These are phyloP conservation scores for Encephalitozoon intestinalis DNA, from an alignment of 371 early-diverging fungal species.

Conservation along the genomic window DNA sequence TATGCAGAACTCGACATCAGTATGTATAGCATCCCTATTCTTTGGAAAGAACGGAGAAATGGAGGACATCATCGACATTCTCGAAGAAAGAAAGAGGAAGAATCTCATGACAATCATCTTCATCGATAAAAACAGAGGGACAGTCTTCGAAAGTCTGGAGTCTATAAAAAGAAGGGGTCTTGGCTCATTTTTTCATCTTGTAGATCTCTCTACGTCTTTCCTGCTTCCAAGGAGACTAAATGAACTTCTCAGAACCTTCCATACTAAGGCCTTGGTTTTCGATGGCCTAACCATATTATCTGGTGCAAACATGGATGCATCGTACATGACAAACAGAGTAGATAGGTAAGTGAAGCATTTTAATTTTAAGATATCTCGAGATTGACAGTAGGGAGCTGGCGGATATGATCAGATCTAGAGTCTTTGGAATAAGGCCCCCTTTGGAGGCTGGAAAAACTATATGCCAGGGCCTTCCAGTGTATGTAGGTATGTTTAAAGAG, in stretches of 20 bases:
- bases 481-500: constrained; percentile 1
- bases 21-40: constrained; percentile 17
- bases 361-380: constrained; percentile 19
- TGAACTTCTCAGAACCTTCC: constrained; percentile 40
- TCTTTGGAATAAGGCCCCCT: not conserved
- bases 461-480: not conserved
- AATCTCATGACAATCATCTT: constrained; percentile 1
- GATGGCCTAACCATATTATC: constrained; percentile 39
- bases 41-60: not conserved
- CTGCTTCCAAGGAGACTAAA: constrained; percentile 15
- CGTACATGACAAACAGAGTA: constrained; percentile 43
- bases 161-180: not conserved
- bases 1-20: not conserved
- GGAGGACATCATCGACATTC: not conserved
- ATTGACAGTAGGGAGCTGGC: constrained; percentile 1
- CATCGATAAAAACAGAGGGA: constrained; percentile 31
- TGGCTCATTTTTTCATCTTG: not conserved
- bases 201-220: not conserved
- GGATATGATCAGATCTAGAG: not conserved
- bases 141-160: not conserved
- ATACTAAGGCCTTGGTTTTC: constrained; percentile 46
- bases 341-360: constrained; percentile 33
- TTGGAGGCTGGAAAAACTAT: not conserved
- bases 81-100: constrained; percentile 6
- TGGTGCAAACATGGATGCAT: constrained; percentile 48